A percentile compares a stretch with the other conserved stretches of the same genome.
Evolutionary conservation across 2,329 filamentous ascomycete species (phyloP).

Genomic region (Cyanodermella asteris): DNA sequence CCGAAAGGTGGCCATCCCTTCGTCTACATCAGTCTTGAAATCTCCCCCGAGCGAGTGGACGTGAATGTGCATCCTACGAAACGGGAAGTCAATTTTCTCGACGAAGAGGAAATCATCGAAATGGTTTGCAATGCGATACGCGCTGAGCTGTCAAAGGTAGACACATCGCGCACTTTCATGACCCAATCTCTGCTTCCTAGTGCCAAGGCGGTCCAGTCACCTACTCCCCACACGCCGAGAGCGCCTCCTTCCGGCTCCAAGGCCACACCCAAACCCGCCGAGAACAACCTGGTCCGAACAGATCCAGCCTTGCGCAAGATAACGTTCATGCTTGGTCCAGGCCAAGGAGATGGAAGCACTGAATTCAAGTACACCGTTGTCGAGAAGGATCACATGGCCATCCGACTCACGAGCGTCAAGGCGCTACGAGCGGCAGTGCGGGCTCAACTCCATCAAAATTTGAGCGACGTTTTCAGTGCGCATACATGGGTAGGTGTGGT

Average conservation of each 20-base stretch:
- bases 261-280: constrained; percentile 33
- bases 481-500: constrained; percentile 90
- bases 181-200: constrained; percentile 74
- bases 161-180: constrained; percentile 83
- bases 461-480: constrained; percentile 69
- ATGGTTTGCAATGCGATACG: constrained; percentile 63
- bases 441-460: constrained; percentile 57
- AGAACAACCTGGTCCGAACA: constrained; percentile 77
- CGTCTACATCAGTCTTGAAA: constrained; percentile 74
- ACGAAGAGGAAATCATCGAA: constrained; percentile 90
- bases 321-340: constrained; percentile 80
- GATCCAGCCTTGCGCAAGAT: constrained; percentile 83
- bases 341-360: constrained; percentile 21
- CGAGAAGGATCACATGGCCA: constrained; percentile 46
- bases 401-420: constrained; percentile 65
- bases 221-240: constrained; percentile 15
- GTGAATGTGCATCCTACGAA: constrained; percentile 98
- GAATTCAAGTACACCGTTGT: constrained; percentile 15
- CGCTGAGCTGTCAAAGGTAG: constrained; percentile 59
- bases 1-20: constrained; percentile 92
- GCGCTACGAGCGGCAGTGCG: constrained; percentile 63
- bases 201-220: constrained; percentile 16
- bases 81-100: constrained; percentile 86
- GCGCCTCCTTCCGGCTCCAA: constrained; percentile 15
- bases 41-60: constrained; percentile 78